Evolutionary conservation across 2,329 filamentous ascomycete species (phyloP), one percentile per base, ranked within the genome.

Genomic region (Spiromastix sp.): DNA sequence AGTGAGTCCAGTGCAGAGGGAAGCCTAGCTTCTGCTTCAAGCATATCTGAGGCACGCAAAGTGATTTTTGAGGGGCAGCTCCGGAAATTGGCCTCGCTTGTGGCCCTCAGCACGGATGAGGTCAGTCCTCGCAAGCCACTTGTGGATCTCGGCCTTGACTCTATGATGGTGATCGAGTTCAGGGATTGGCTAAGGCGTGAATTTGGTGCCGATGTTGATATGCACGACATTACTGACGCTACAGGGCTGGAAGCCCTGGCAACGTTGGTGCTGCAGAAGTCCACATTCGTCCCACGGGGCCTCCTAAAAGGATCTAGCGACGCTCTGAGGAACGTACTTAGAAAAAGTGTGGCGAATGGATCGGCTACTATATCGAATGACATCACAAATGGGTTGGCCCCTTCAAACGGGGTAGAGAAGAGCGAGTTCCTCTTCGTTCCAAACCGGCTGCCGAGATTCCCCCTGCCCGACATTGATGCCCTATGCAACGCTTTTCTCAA

Each of bases 141-240:
- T n/a, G 31, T 12, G 15, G 15, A 19, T 8, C 25, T 21, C 16
- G 35, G 35, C 3, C 29, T 37, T 22, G 35, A 37, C 20, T 37
- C 35, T 8, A 13, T 37, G 7, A 24, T 37, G 15, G 21, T 30
- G 10, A 37, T 37, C 21, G 35, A 37, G 24, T 20, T 37, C n/a
- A 31, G 24, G 9, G 32, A 37, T 12, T 37, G 35, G 35, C 18
- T 32, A 10, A 25, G 19, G 2, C 35, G 24, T 6, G 27, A 37
- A 29, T 24, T 37, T n/a, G 19, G 32, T n/a, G 35, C 35, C 5
- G 19, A n/a, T 11, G 13, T 37, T 19, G 28, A 37, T 15, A 24
- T 26, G 13, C 18, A 20, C 15, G 35, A 37, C 10, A 37, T 37
- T 20, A 21, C 29, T 13, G 35, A 28, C 34, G 34, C 34, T 8